Evolutionary conservation across 2,329 filamentous ascomycete species (phyloP), one percentile per base, ranked within the genome.

Genomic region (Volutella citrinella): DNA sequence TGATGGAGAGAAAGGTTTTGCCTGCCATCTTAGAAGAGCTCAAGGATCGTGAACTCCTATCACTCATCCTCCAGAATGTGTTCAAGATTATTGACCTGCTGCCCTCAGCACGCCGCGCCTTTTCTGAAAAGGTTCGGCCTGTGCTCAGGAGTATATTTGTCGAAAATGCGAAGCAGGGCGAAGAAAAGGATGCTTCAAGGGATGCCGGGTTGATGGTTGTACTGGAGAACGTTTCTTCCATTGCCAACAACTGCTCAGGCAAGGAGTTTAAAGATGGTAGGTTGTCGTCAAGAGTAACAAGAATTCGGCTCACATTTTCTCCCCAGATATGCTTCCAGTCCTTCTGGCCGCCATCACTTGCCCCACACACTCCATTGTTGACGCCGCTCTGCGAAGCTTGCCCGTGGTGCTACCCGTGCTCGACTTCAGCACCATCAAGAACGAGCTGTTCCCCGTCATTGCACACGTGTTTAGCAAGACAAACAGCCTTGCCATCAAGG

Each of bases 341-440:
- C 76, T 97, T 27, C 70, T 88, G 35, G 70, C 89, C 7, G 87
- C 88, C 0, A 76, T 98, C 34, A 88, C 95, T 51, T 95, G 89
- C 9, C 77, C 87, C 1, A 96, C 90, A 0, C 93, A 95, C 48
- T 84, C 85, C 2, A 72, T 98, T 12, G 85, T 96, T 1, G 93
- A 97, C 62, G 84, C 86, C 5, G 83, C 89, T 4, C 70, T 98
- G 11, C 78, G 84, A 30, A 86, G 83, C 18, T 66, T 98, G 6
- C 83, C 88, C 3, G 72, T 79, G 2, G 78, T 96, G n/a, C 67
- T 97, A 6, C 87, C 89, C 1, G 80, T 93, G 4, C 78, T 98
- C 7, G 93, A 98, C 62, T 97, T 96, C 49, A 94, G 84, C 48
- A 97, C 91, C 0, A 90, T 96, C 52, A 98, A 97, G 63, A 93